Evolutionary conservation across 2,329 filamentous ascomycete genomes (phyloP), one percentile per base, ranked within the genome.

Genomic region (Neopestalotiopsis clavispora): DNA sequence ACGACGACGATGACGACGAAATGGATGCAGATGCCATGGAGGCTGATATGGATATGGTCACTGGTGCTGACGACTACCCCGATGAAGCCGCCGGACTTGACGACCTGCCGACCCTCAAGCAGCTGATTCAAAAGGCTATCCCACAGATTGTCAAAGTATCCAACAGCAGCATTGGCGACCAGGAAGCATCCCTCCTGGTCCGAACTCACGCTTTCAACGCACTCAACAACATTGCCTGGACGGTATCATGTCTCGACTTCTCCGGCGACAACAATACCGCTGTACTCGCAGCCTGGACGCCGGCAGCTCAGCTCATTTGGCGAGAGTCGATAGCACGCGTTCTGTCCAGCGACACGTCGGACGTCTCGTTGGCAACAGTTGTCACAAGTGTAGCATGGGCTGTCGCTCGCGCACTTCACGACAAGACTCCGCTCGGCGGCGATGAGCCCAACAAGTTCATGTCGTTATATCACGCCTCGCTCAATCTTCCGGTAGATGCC

Each of bases 201-300:
- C 87, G 87, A 71, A 78, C 78, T 23, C 84, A 86, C 72, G 86
- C 90, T 20, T 79, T 92, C 30, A 86, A 87, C 2, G 85, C 89
- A 17, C 83, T 92, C 69, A 91, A 88, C 81, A 92, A 92, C 78
- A 87, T 92, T 66, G 84, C 90, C 66, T 92, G 90, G 89, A 90
- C 89, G 12, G 82, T 91, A 56, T 89, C 88, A 9, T 86, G 86
- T 73, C 81, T 90, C 72, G 88, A 90, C 77, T 89, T 90, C 74
- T 81, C 84, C 30, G 84, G 87, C 40, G 79, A 80, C n/a, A 82
- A 84, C 65, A 88, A 89, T 75, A 79, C 82, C 4, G 80, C 82
- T 68, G 82, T 92, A 67, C 82, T 83, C 66, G 80, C 78, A 62
- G 83, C 83, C 4, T 92, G 90, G 90, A 76, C 78, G 1, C 85